Evolutionary conservation across 495 filamentous ascomycete genomes (phyloP).

Genomic region (Daldinia childiae): DNA sequence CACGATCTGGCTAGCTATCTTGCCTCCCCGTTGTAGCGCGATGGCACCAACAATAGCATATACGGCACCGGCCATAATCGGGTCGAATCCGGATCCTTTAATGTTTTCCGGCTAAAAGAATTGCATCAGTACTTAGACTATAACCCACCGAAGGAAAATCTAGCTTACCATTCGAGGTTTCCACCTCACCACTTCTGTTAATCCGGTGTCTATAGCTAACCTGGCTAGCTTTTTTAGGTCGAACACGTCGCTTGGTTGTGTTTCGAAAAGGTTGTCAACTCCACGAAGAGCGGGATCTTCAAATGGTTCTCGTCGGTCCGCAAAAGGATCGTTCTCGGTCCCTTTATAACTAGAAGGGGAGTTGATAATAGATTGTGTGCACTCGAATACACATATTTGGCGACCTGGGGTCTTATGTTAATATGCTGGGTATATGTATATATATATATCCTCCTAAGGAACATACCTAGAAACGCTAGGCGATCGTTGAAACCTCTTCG

Average conservation of each 20-base stretch:
- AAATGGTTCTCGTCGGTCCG: slow-evolving; percentile 70
- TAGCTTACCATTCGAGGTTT: slow-evolving; percentile 77
- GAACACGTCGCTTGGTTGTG: slow-evolving; percentile 64
- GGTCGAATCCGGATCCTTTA: slow-evolving; percentile 71
- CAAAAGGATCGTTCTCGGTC: slow-evolving; percentile 50
- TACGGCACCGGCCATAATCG: slow-evolving; percentile 77
- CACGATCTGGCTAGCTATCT: slow-evolving; percentile 76
- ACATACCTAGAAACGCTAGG: slow-evolving; percentile 86
- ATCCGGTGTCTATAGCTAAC: slow-evolving; percentile 73
- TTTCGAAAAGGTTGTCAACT: slow-evolving; percentile 70
- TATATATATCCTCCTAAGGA: not conserved
- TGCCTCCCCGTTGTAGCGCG: slow-evolving; percentile 83
- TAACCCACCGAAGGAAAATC: not conserved
- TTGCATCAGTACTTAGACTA: slow-evolving; percentile 21
- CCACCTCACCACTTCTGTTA: slow-evolving; percentile 83
- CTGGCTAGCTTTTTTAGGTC: slow-evolving; percentile 68
- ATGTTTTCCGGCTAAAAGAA: slow-evolving; percentile 73
- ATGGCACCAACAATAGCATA: slow-evolving; percentile 90
- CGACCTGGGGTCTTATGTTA: slow-evolving; percentile 60
- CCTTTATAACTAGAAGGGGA: slow-evolving; percentile 45
- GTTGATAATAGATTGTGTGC: slow-evolving; percentile 73
- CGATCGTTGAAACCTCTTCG: slow-evolving; percentile 93
- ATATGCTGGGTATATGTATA: not conserved
- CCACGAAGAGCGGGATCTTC: slow-evolving; percentile 76
- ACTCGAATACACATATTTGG: slow-evolving; percentile 80